Evolutionary conservation across 2,329 filamentous ascomycete species (phyloP).

Genomic region (Neonectria neomacrospora): DNA sequence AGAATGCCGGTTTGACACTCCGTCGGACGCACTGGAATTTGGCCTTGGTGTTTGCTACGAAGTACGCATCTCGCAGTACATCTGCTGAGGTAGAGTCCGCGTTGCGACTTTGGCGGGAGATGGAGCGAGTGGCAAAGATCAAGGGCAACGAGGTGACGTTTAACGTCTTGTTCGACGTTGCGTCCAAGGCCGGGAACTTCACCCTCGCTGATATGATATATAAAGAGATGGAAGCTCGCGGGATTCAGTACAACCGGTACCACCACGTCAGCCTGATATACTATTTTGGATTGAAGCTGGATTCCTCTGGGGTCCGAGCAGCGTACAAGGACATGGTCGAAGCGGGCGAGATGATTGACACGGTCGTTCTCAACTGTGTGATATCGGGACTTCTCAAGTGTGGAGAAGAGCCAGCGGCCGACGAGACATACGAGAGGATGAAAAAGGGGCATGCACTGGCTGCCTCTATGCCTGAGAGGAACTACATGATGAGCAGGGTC

Average conservation of each 20-base stretch:
- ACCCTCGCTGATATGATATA: constrained; percentile 85
- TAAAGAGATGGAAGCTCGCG: constrained; percentile 79
- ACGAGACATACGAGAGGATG: constrained; percentile 87
- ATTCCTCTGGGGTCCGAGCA: constrained; percentile 78
- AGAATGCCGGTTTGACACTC: constrained; percentile 76
- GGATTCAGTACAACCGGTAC: constrained; percentile 77
- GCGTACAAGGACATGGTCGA: constrained; percentile 88
- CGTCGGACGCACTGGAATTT: constrained; percentile 81
- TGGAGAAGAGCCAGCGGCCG: constrained; percentile 80
- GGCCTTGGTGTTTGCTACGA: constrained; percentile 81
- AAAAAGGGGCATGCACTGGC: constrained; percentile 66
- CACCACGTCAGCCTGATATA: constrained; percentile 86
- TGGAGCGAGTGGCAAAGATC: constrained; percentile 79
- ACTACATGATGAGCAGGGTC: constrained; percentile 60
- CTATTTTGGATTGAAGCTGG: constrained; percentile 79
- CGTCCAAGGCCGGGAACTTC: constrained; percentile 87
- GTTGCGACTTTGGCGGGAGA: constrained; percentile 85
- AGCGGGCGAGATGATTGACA: constrained; percentile 88
- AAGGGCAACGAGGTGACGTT: constrained; percentile 83
- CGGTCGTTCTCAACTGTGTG: constrained; percentile 85
- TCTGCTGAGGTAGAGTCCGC: constrained; percentile 70
- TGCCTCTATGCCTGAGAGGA: constrained; percentile 54
- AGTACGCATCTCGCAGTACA: constrained; percentile 70
- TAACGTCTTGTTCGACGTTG: constrained; percentile 90
- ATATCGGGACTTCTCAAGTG: constrained; percentile 81